Base-by-base conservation (phyloP, 768 basidiomycete species). In the Tricholoma hemisulphureum region DNA sequence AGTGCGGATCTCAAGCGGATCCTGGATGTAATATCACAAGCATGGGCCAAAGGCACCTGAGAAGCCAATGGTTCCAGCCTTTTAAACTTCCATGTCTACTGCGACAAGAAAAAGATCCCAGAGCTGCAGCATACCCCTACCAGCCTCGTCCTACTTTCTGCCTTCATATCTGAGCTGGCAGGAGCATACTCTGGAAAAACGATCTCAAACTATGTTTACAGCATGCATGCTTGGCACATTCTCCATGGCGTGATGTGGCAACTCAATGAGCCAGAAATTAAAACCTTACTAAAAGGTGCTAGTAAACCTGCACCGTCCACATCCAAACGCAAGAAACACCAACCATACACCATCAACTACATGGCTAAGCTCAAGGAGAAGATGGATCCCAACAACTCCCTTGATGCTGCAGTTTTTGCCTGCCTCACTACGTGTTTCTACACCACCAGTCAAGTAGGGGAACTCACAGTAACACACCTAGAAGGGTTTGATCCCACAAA, bases 181-280 rank as follows among this genome's bases (percentile, higher is more conserved):
- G 76, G 74, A 4, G 24, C 63, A 0, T 73, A 73, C 58, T 58
- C 73, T 6, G 66, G 66, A 1, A 50, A 31, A 10, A 66, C 75
- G 1, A 29, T 75, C 0, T 24, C 46, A 6, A 77, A 74, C 61
- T 74, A 72, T 58, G 20, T 73, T 1, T 43, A 53, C 1, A 69
- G 64, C 0, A 57, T 77, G 2, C 60, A 68, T 1, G 73, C 75
- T 0, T 79, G 78, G 76, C 75, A 79, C 62, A 63, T 71, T 23
- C 37, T 77, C 0, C 77, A 79, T 55, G 58, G 59, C 14, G 31
- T 57, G 14, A n/a, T n/a, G 5, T 58, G 61, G 59, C 18, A 32
- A 14, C 32, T 61, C 7, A 51, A 64, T 14, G 35, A 58, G 2
- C 13, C 4, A 2, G 49, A 61, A 37, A 8, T 62, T 6, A 31